Percentiles rank a stretch among this genome's conserved stretches.
These are phyloP conservation scores for Lentinula boryana DNA, from an alignment of 768 basidiomycete genomes.

Conservation along the genomic window DNA sequence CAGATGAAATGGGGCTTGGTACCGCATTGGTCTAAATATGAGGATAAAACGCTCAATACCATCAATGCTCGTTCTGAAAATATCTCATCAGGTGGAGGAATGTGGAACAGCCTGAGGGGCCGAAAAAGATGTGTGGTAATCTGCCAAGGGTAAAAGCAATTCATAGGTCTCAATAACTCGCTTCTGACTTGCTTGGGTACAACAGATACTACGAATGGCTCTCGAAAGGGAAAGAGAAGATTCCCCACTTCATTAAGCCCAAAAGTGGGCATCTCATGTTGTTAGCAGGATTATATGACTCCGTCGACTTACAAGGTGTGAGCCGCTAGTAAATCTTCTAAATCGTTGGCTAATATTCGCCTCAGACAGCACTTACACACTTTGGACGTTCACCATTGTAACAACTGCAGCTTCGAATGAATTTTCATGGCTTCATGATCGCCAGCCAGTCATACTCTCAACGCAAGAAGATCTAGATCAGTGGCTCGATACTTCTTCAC, in stretches of 20 bases:
- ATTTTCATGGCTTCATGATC: conserved; percentile 85
- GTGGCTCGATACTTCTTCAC: conserved; percentile 80
- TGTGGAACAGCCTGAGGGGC: conserved; percentile 83
- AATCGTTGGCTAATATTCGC: background rate
- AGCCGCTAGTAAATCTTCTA: background rate
- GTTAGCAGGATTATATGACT: conserved; percentile 86
- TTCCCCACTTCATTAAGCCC: conserved; percentile 53
- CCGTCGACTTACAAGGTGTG: conserved; percentile 56
- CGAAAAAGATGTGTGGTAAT: conserved; percentile 82
- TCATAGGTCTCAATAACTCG: background rate
- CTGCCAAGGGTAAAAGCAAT: conserved; percentile 57
- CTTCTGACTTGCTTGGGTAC: background rate
- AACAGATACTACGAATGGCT: conserved; percentile 93
- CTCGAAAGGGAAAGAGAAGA: conserved; percentile 58
- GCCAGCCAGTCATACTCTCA: conserved; percentile 79
- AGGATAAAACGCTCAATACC: conserved; percentile 69
- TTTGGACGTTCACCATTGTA: conserved; percentile 87
- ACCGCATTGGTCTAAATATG: conserved; percentile 75
- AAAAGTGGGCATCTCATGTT: conserved; percentile 65
- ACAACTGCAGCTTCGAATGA: conserved; percentile 72
- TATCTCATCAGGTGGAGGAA: conserved; percentile 64
- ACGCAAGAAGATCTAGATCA: conserved; percentile 47
- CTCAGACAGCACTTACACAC: conserved; percentile 45
- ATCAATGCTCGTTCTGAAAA: conserved; percentile 90
- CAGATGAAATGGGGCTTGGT: conserved; percentile 87